These are phyloP conservation scores for Apiotrichum montevideense DNA, from an alignment of 1,284 basidiomycete genomes.

Conservation along the genomic window DNA sequence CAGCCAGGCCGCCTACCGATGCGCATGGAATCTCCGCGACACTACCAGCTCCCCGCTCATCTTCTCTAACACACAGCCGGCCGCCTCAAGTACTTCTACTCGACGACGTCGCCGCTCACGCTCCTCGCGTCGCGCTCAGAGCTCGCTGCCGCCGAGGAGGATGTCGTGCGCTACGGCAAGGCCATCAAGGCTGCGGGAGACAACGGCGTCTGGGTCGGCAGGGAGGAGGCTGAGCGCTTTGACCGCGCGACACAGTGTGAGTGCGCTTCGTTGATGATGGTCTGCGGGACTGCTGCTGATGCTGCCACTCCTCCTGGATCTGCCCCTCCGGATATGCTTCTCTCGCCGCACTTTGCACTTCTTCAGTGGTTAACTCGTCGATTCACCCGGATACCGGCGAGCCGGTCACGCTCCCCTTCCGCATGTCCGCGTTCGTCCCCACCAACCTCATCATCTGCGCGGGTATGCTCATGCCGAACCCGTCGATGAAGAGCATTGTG, in stretches of 20 bases:
- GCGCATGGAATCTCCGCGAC: not conserved
- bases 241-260: slow-evolving; percentile 49
- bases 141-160: slow-evolving; percentile 38
- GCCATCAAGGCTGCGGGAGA: slow-evolving; percentile 39
- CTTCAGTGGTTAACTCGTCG: slow-evolving; percentile 47
- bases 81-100: slow-evolving; percentile 52
- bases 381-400: slow-evolving; percentile 51
- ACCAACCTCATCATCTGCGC: slow-evolving; percentile 49
- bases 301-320: too few relatives aligned
- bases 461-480: slow-evolving; percentile 51
- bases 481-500: slow-evolving; percentile 45
- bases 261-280: slow-evolving; percentile 9
- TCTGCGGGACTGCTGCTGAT: not conserved
- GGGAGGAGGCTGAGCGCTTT: slow-evolving; percentile 35
- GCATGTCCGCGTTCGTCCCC: slow-evolving; percentile 53
- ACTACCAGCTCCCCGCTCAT: not conserved
- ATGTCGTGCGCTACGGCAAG: slow-evolving; percentile 42
- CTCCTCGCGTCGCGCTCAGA: slow-evolving; percentile 48
- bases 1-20: too few relatives aligned
- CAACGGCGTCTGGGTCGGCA: slow-evolving; percentile 39
- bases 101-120: slow-evolving; percentile 52
- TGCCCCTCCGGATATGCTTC: not conserved
- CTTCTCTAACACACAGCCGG: slow-evolving; percentile 34
- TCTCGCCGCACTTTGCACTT: not conserved
- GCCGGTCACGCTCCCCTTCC: slow-evolving; percentile 51